Evolutionary conservation across 257 asterid genomes (phyloP).

Genomic region (Plantago elongata): DNA sequence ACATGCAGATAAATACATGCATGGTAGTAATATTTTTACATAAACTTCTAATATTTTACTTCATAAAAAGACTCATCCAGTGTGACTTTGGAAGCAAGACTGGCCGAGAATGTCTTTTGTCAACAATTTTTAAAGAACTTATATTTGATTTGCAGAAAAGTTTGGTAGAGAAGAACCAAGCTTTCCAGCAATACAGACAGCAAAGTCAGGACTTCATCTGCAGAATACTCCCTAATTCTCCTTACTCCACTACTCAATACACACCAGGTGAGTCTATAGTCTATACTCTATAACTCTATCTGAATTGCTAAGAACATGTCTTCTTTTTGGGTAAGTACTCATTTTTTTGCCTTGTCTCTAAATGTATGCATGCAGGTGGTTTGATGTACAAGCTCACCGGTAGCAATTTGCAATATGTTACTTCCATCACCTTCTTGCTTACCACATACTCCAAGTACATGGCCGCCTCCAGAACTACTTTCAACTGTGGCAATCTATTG

Average conservation of each 20-base stretch:
- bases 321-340: too few species aligned
- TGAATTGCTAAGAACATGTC: neutral
- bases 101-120: too few species aligned
- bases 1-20: too few species aligned
- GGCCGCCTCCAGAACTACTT: slow-evolving; percentile 47
- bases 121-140: too few species aligned
- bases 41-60: too few species aligned
- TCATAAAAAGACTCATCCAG: too few species aligned
- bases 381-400: slow-evolving; percentile 57
- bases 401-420: slow-evolving; percentile 76
- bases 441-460: slow-evolving; percentile 84
- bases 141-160: slow-evolving; percentile 33
- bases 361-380: slow-evolving; percentile 44
- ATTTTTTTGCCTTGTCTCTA: too few species aligned
- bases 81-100: too few species aligned
- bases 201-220: slow-evolving; percentile 72
- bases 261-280: slow-evolving; percentile 38
- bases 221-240: slow-evolving; percentile 61
- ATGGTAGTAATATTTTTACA: too few species aligned
- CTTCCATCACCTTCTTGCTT: slow-evolving; percentile 63
- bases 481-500: slow-evolving; percentile 47
- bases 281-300: neutral
- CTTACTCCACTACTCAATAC: slow-evolving; percentile 61
- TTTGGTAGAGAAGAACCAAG: slow-evolving; percentile 42
- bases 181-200: slow-evolving; percentile 42